Evolutionary conservation across 2,329 filamentous ascomycete genomes (phyloP).

Genomic region (Colletotrichum gigasporum): DNA sequence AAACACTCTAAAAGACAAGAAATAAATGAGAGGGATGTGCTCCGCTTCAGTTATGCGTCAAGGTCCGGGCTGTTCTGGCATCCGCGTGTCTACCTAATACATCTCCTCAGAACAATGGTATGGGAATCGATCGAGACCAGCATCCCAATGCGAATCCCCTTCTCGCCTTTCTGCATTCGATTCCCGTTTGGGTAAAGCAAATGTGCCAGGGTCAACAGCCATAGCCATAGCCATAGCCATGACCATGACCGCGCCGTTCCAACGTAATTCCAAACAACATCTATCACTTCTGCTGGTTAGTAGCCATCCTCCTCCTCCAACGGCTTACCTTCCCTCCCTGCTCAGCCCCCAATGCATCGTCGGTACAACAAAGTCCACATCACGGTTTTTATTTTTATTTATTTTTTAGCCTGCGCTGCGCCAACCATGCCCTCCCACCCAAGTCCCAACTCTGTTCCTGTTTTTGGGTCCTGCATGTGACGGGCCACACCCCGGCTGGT

Average conservation of each 20-base stretch:
- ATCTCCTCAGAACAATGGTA: no score
- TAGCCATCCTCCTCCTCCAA: no score
- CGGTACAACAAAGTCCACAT: not conserved
- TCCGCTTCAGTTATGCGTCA: no score
- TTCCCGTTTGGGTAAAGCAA: not conserved
- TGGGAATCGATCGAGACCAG: no score
- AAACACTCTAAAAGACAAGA: no score
- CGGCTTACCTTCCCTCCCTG: not conserved
- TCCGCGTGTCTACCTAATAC: no score
- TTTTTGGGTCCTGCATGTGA: constrained; percentile 26
- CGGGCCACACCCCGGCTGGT: constrained; percentile 24
- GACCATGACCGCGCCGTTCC: no score
- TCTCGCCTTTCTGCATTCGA: not conserved
- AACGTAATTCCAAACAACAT: not conserved
- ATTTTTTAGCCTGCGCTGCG: constrained; percentile 5
- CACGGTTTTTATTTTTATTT: no score
- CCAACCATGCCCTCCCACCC: constrained; percentile 7
- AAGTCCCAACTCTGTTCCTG: constrained; percentile 12
- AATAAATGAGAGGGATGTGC: no score
- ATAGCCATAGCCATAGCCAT: no score
- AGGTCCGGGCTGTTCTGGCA: no score
- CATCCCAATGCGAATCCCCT: not conserved
- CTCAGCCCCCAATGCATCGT: constrained; percentile 3
- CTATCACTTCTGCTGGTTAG: not conserved
- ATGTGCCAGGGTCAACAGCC: not conserved